Evolutionary conservation across 2,329 filamentous ascomycete genomes (phyloP).

Genomic region (Phoma sp.): DNA sequence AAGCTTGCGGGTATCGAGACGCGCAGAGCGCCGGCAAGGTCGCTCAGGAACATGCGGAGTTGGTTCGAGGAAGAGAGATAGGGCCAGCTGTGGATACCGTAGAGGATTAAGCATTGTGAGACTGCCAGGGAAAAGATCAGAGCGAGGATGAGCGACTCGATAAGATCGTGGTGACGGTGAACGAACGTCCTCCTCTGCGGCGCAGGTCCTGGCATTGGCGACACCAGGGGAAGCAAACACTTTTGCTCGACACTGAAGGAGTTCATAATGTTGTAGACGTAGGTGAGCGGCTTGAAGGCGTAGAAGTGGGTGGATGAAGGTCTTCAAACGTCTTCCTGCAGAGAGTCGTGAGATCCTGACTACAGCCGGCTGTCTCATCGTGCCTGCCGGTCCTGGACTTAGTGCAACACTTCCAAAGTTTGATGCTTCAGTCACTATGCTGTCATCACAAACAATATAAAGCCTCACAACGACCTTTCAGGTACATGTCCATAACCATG

Average conservation of each 20-base stretch:
- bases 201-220: neutral
- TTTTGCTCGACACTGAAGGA: constrained; percentile 4
- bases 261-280: neutral
- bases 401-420: neutral
- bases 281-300: neutral
- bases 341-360: neutral
- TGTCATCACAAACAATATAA: neutral
- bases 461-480: neutral
- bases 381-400: neutral
- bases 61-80: neutral
- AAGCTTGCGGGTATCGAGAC: constrained; percentile 28
- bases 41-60: constrained; percentile 15
- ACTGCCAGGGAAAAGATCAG: constrained; percentile 17
- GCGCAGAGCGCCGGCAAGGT: constrained; percentile 27
- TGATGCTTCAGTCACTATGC: neutral
- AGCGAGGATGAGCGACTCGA: constrained; percentile 11
- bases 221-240: constrained; percentile 10
- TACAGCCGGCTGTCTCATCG: constrained; percentile 8
- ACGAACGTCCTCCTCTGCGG: neutral
- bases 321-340: no score
- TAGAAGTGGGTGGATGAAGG: neutral
- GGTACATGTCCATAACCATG: no score
- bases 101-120: constrained; percentile 27
- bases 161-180: neutral
- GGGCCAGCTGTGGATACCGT: constrained; percentile 15